Percentiles rank a stretch among this genome's conserved stretches.
Evolutionary conservation across 1,284 basidiomycete genomes (phyloP).

Genomic region (Sparassis latifolia): DNA sequence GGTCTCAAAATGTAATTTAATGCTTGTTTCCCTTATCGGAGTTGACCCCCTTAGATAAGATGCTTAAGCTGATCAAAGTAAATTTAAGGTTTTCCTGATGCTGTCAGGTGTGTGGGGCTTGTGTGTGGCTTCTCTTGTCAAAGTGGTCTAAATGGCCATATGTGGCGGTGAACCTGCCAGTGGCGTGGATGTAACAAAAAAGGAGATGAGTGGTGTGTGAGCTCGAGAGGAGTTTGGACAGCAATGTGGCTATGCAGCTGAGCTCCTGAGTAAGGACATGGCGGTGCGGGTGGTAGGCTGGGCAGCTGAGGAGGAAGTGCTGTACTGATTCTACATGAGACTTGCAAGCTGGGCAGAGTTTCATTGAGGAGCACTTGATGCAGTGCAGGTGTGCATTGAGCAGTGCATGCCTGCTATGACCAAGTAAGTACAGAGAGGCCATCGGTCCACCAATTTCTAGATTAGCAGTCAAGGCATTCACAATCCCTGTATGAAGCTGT

Average conservation of each 20-base stretch:
- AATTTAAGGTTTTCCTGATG: too few species aligned
- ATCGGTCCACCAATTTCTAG: too few species aligned
- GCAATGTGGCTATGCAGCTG: not conserved
- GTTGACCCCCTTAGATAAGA: too few species aligned
- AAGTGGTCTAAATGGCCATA: not conserved
- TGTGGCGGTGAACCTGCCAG: conserved; percentile 1
- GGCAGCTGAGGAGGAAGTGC: conserved; percentile 23
- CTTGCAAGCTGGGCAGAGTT: conserved; percentile 20
- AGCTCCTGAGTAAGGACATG: not conserved
- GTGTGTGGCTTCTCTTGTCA: too few species aligned
- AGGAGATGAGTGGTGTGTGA: conserved; percentile 1
- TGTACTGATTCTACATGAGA: conserved; percentile 13
- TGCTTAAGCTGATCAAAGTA: too few species aligned
- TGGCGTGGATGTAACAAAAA: conserved; percentile 6
- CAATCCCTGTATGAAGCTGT: conserved; percentile 22
- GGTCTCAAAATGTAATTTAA: too few species aligned
- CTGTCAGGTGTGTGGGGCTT: too few species aligned
- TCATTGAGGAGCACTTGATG: conserved; percentile 10
- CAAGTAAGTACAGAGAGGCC: too few species aligned
- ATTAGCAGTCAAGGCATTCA: too few species aligned
- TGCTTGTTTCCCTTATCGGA: too few species aligned
- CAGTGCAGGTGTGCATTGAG: conserved; percentile 21
- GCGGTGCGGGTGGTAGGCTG: conserved; percentile 1
- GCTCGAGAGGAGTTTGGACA: conserved; percentile 1
- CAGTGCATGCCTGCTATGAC: conserved; percentile 11